Evolutionary conservation across 2,329 filamentous ascomycete species (phyloP).

Genomic region (Neofusicoccum sp.): DNA sequence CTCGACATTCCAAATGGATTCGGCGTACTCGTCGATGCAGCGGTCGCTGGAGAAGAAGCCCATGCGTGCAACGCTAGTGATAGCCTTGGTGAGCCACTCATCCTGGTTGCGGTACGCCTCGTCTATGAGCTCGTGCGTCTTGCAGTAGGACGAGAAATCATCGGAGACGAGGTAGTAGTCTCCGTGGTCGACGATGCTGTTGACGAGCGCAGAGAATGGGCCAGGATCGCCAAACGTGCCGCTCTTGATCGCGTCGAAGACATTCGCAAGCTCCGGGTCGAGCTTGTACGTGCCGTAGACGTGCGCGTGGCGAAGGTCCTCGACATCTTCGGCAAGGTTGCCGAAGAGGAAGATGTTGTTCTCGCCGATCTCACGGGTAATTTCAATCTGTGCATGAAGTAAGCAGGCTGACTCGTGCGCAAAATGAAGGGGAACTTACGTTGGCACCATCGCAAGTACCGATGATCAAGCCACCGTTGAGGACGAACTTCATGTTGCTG

Average conservation of each 20-base stretch:
- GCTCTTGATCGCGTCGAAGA: slow-evolving; percentile 79
- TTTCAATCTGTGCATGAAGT: slow-evolving; percentile 69
- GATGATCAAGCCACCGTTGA: slow-evolving; percentile 96
- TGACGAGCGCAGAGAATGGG: slow-evolving; percentile 78
- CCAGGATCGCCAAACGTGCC: slow-evolving; percentile 77
- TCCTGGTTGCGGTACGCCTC: slow-evolving; percentile 90
- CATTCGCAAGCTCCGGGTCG: slow-evolving; percentile 72
- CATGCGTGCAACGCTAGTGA: slow-evolving; percentile 86
- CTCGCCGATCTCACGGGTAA: slow-evolving; percentile 93
- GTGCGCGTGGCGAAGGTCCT: slow-evolving; percentile 89
- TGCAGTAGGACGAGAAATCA: slow-evolving; percentile 92
- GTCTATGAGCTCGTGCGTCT: slow-evolving; percentile 88
- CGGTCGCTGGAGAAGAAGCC: slow-evolving; percentile 95
- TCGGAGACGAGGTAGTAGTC: slow-evolving; percentile 98
- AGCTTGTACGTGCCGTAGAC: slow-evolving; percentile 77
- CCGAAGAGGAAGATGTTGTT: slow-evolving; percentile 99
- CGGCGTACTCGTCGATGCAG: slow-evolving; percentile 96
- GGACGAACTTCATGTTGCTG: slow-evolving; percentile 99
- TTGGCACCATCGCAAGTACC: slow-evolving; percentile 98
- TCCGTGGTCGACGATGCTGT: slow-evolving; percentile 84
- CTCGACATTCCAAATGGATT: slow-evolving; percentile 96
- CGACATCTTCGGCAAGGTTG: slow-evolving; percentile 91
- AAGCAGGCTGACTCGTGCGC: not conserved
- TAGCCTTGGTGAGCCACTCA: slow-evolving; percentile 87
- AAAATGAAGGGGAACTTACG: slow-evolving; percentile 53